These are phyloP conservation scores for Pyrus hybrid DNA, from an alignment of 331 rosid species.

Conservation along the genomic window DNA sequence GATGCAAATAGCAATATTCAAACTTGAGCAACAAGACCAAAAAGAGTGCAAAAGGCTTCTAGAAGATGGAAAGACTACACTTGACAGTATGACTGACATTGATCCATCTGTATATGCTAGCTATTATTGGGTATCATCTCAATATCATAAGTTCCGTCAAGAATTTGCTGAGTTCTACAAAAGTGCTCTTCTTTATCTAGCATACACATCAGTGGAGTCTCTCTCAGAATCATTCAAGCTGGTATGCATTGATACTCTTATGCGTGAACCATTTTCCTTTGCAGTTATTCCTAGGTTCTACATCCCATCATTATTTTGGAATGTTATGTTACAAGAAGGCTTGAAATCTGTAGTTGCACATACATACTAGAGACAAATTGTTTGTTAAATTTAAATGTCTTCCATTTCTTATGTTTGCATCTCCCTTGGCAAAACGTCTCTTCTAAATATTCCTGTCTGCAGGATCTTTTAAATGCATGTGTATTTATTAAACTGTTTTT, in stretches of 20 bases:
- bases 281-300: background rate
- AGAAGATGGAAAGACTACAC: constrained; percentile 89
- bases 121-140: constrained; percentile 97
- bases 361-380: background rate
- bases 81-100: constrained; percentile 97
- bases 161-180: constrained; percentile 99
- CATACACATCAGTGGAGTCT: constrained; percentile 92
- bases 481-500: background rate
- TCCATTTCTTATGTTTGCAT: background rate
- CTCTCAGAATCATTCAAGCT: constrained; percentile 92
- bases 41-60: constrained; percentile 88
- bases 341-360: background rate
- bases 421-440: background rate
- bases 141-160: constrained; percentile 70
- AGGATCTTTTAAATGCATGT: background rate
- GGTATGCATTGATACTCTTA: constrained; percentile 37
- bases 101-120: constrained; percentile 95
- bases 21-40: constrained; percentile 83
- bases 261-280: background rate
- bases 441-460: background rate
- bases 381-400: background rate
- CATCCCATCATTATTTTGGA: background rate
- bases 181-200: constrained; percentile 95
- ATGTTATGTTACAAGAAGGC: background rate
- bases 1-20: constrained; percentile 81